phyloP scores from a whole-genome alignment of 495 filamentous ascomycete genomes.

The Bathelium albidoporum region DNA sequence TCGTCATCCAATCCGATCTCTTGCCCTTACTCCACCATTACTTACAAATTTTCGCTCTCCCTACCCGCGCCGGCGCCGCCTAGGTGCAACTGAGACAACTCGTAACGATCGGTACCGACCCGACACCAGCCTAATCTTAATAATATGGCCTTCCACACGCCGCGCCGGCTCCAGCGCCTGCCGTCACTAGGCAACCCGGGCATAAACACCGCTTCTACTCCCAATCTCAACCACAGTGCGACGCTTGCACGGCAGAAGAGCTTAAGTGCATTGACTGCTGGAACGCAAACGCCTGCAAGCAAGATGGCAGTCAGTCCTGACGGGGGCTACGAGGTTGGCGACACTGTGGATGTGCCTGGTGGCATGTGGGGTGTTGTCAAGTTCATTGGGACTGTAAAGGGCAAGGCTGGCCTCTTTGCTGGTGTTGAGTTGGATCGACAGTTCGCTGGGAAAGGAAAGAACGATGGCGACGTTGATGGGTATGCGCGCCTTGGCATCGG shows the following conservation, averaged over 20 bases:
- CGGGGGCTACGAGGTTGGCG: conserved; percentile 65
- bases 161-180: conserved; percentile 34
- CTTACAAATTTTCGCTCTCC: not conserved
- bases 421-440: conserved; percentile 86
- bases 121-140: not conserved
- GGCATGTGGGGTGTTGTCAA: conserved; percentile 86
- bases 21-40: not conserved
- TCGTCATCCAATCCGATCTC: not conserved
- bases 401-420: conserved; percentile 84
- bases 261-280: conserved; percentile 49
- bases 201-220: conserved; percentile 48
- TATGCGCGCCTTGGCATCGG: conserved; percentile 33
- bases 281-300: conserved; percentile 25
- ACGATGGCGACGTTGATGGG: conserved; percentile 95
- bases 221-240: conserved; percentile 41
- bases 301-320: conserved; percentile 33
- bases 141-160: conserved; percentile 32
- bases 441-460: conserved; percentile 78
- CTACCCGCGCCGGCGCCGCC: not conserved
- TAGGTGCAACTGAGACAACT: not conserved
- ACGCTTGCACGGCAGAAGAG: conserved; percentile 54
- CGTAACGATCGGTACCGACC: not conserved
- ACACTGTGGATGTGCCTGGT: conserved; percentile 87
- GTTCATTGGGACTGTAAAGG: conserved; percentile 77
- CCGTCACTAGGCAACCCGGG: conserved; percentile 33